phyloP scores from a whole-genome alignment of 768 basidiomycete species.

The Glaciozyma martinii region DNA sequence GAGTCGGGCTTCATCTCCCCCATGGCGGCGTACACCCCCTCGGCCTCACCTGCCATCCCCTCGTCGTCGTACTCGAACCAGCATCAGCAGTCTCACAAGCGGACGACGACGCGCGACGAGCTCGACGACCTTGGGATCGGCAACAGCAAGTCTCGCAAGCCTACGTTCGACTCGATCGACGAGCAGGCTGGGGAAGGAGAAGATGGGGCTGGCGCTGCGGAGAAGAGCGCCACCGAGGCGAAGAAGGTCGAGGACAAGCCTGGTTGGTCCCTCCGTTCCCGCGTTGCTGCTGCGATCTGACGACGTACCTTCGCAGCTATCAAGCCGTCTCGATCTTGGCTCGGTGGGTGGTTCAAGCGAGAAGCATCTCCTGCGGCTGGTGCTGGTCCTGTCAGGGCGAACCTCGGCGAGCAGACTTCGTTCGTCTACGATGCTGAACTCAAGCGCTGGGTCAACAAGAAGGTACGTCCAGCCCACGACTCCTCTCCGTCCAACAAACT shows the following conservation, averaged over 20 bases:
- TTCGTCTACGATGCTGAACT: constrained; percentile 94
- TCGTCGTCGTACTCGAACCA: not conserved
- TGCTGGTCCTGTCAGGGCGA: constrained; percentile 75
- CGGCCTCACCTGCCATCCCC: constrained; percentile 39
- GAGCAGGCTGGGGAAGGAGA: constrained; percentile 29
- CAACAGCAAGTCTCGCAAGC: constrained; percentile 49
- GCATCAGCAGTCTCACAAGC: constrained; percentile 15
- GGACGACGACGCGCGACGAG: constrained; percentile 43
- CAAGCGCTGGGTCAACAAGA: constrained; percentile 93
- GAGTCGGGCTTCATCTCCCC: constrained; percentile 67
- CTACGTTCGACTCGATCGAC: constrained; percentile 27
- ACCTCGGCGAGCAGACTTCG: constrained; percentile 76
- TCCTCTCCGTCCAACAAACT: not conserved
- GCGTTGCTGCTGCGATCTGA: not conserved
- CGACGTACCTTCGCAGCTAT: constrained; percentile 13
- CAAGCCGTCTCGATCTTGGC: constrained; percentile 50
- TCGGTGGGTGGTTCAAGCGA: constrained; percentile 67
- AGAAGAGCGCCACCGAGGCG: not conserved
- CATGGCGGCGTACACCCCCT: constrained; percentile 53
- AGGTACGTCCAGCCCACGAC: constrained; percentile 44
- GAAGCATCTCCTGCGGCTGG: constrained; percentile 48
- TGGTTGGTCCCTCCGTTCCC: not conserved
- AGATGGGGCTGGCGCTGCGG: constrained; percentile 33
- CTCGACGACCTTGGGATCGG: constrained; percentile 88
- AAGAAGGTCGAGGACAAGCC: constrained; percentile 14